Evolutionary conservation across 2,329 filamentous ascomycete species (phyloP).

Genomic region (Leptographium procerum): DNA sequence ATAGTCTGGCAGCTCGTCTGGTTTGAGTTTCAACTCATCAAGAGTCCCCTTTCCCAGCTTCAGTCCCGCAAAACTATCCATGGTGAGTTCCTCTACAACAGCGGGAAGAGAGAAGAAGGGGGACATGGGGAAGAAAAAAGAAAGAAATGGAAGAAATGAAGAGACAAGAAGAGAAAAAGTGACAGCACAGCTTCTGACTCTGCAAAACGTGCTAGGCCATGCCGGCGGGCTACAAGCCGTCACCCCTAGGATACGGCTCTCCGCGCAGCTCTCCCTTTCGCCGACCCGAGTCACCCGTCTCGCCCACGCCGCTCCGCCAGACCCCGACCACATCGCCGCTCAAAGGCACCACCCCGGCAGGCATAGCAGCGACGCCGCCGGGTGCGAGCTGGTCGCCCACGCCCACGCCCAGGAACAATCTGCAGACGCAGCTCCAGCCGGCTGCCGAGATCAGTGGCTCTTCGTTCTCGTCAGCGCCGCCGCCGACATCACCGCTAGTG

Average conservation of each 20-base stretch:
- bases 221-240: constrained; percentile 54
- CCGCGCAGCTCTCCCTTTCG: constrained; percentile 56
- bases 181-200: neutral
- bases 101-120: too few species aligned
- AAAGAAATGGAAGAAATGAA: too few species aligned
- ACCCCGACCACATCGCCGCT: constrained; percentile 54
- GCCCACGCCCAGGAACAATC: constrained; percentile 21
- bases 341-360: constrained; percentile 27
- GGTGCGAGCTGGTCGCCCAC: constrained; percentile 27
- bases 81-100: neutral
- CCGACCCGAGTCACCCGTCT: constrained; percentile 49
- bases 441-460: constrained; percentile 19
- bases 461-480: neutral
- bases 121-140: too few species aligned
- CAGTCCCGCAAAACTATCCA: neutral
- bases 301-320: constrained; percentile 53
- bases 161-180: neutral
- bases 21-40: neutral
- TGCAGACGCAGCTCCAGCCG: constrained; percentile 20
- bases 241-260: constrained; percentile 59
- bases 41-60: neutral
- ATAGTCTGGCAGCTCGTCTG: too few species aligned
- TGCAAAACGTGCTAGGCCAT: constrained; percentile 32
- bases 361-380: constrained; percentile 17
- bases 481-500: constrained; percentile 17